These are phyloP conservation scores for Sanguinoderma infundibulare DNA, from an alignment of 1,284 basidiomycete species.

Conservation along the genomic window DNA sequence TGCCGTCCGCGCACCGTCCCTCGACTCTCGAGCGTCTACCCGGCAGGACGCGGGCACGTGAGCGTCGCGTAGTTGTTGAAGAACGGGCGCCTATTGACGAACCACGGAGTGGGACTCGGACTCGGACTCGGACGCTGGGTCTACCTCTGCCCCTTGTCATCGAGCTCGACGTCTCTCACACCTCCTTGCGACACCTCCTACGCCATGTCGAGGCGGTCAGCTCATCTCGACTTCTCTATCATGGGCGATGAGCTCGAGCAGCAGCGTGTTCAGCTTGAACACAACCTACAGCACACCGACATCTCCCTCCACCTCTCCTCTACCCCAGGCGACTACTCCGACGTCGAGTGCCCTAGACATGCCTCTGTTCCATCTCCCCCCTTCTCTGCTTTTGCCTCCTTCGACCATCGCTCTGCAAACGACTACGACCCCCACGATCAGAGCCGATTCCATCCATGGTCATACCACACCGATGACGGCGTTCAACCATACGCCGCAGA, in stretches of 20 bases:
- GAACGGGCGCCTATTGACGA: constrained; percentile 18
- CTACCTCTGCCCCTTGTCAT: constrained; percentile 5
- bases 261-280: constrained; percentile 72
- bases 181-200: constrained; percentile 26
- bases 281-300: constrained; percentile 73
- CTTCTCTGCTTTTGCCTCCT: constrained; percentile 60
- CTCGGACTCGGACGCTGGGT: background rate
- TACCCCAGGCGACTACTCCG: constrained; percentile 46
- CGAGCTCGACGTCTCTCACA: constrained; percentile 6
- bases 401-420: constrained; percentile 61
- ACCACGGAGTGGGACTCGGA: constrained; percentile 5
- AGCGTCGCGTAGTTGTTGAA: constrained; percentile 30
- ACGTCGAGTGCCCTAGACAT: constrained; percentile 73
- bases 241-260: constrained; percentile 72
- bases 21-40: too few relatives aligned
- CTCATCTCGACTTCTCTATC: constrained; percentile 48
- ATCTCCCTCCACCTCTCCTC: constrained; percentile 68
- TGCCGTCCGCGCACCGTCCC: too few relatives aligned
- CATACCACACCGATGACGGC: constrained; percentile 67
- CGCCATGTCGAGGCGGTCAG: constrained; percentile 30
- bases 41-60: constrained; percentile 32
- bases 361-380: constrained; percentile 53
- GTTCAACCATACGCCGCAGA: constrained; percentile 66
- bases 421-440: constrained; percentile 56
- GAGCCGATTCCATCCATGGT: constrained; percentile 64